Percentiles rank a stretch among this genome's conserved stretches.
phyloP scores from a whole-genome alignment of 805 yeast species.

The Sungouiozyma ichnusensis region DNA sequence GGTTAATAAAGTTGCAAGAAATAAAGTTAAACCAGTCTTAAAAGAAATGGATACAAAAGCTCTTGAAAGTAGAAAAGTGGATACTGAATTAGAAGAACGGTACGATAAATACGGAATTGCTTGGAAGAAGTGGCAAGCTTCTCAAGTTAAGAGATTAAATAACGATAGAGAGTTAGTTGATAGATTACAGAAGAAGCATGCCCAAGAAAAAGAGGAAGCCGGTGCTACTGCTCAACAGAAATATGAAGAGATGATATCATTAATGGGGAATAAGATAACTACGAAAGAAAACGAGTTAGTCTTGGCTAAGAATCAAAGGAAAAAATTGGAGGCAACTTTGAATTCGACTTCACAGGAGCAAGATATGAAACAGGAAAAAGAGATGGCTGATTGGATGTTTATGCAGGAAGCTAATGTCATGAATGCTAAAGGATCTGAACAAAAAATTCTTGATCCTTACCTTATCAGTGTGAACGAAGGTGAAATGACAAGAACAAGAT shows the following conservation, averaged over 20 bases:
- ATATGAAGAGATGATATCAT: conserved; percentile 11
- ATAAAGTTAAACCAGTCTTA: conserved; percentile 75
- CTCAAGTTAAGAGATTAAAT: conserved; percentile 30
- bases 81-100: conserved; percentile 34
- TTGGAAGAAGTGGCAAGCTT: conserved; percentile 34
- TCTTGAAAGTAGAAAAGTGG: conserved; percentile 50
- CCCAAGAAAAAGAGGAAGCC: conserved; percentile 24
- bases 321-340: not conserved
- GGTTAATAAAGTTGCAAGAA: conserved; percentile 67
- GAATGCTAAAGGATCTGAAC: conserved; percentile 20
- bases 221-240: conserved; percentile 21
- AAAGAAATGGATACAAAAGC: conserved; percentile 64
- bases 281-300: conserved; percentile 33
- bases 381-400: conserved; percentile 20
- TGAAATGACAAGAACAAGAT: conserved; percentile 23
- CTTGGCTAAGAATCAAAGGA: conserved; percentile 18
- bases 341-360: not conserved
- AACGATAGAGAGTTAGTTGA: conserved; percentile 32
- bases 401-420: conserved; percentile 21
- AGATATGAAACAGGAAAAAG: conserved; percentile 4
- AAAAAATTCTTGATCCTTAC: conserved; percentile 32
- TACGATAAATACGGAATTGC: conserved; percentile 30
- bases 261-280: conserved; percentile 30
- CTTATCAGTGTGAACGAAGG: conserved; percentile 32
- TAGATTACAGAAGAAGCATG: conserved; percentile 25